phyloP scores from a whole-genome alignment of 1,284 basidiomycete species.

The Fomitopsis palustris region DNA sequence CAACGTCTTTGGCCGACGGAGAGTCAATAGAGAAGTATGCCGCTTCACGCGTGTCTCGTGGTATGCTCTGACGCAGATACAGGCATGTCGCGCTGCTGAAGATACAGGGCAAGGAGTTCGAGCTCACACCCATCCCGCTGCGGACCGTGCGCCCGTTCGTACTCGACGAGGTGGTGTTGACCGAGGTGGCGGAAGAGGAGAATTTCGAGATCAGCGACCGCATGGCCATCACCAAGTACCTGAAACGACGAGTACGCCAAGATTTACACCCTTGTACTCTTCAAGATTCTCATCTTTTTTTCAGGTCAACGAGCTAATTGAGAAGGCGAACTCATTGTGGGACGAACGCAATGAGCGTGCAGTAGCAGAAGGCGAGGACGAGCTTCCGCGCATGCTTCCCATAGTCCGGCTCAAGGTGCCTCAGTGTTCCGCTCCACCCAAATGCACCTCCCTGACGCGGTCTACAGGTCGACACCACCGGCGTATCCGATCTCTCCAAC shows the following conservation, averaged over 20 bases:
- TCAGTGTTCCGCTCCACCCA: slow-evolving; percentile 3
- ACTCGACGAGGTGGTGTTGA: slow-evolving; percentile 79
- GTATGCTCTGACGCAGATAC: not conserved
- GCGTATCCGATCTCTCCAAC: slow-evolving; percentile 87
- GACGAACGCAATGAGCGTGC: slow-evolving; percentile 71
- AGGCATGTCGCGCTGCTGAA: slow-evolving; percentile 88
- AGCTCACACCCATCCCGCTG: slow-evolving; percentile 81
- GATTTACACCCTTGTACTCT: not conserved
- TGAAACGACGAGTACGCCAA: slow-evolving; percentile 60
- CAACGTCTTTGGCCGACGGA: slow-evolving; percentile 89
- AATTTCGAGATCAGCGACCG: slow-evolving; percentile 76
- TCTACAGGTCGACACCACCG: slow-evolving; percentile 83
- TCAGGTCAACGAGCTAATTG: slow-evolving; percentile 80
- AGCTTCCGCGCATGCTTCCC: slow-evolving; percentile 75
- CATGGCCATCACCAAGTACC: slow-evolving; percentile 76
- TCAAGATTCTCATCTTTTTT: not conserved
- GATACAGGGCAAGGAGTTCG: slow-evolving; percentile 84
- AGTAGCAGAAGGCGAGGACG: slow-evolving; percentile 64
- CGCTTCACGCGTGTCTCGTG: not conserved
- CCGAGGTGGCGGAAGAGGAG: slow-evolving; percentile 73
- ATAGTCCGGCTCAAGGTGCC: slow-evolving; percentile 82
- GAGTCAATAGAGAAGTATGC: slow-evolving; percentile 83
- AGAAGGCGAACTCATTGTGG: slow-evolving; percentile 75
- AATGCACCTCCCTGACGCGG: not conserved
- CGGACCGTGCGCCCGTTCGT: slow-evolving; percentile 95